These are phyloP conservation scores for Arthromyces matolae DNA, from an alignment of 768 basidiomycete species.

Conservation along the genomic window DNA sequence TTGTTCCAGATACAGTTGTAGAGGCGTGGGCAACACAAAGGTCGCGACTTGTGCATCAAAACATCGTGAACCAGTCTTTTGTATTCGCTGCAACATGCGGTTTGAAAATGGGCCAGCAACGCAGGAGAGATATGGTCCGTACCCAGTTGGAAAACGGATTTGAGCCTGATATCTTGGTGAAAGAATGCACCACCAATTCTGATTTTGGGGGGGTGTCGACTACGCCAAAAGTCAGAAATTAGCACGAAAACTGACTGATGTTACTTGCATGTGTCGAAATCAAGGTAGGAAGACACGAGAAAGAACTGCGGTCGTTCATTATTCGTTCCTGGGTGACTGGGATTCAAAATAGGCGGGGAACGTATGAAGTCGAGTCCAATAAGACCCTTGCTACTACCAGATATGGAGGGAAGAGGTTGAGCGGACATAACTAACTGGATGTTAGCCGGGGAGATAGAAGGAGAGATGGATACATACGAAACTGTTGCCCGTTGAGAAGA, in stretches of 20 bases:
- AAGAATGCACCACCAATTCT: conserved; percentile 32
- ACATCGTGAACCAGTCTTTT: conserved; percentile 32
- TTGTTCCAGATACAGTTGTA: conserved; percentile 27
- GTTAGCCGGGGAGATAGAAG: background rate
- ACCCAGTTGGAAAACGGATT: too few relatives aligned
- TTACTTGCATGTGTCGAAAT: conserved; percentile 64
- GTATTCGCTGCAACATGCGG: conserved; percentile 25
- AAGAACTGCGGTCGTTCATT: conserved; percentile 35
- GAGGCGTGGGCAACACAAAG: conserved; percentile 42
- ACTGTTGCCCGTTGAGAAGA: conserved; percentile 38
- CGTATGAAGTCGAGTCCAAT: conserved; percentile 46
- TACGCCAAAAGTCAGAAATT: conserved; percentile 11
- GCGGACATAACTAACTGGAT: conserved; percentile 36
- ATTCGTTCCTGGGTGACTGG: conserved; percentile 14
- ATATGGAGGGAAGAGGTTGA: conserved; percentile 45
- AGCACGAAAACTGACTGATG: conserved; percentile 15
- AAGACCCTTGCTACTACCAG: conserved; percentile 32
- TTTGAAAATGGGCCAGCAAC: background rate
- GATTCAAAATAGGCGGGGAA: conserved; percentile 11
- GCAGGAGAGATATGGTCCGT: background rate
- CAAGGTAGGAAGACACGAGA: conserved; percentile 50
- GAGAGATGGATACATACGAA: conserved; percentile 34
- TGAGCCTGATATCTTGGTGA: conserved; percentile 18
- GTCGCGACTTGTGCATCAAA: conserved; percentile 44
- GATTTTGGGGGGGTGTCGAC: conserved; percentile 37